Conservation (phyloP, 768 basidiomycete genomes). For the Omphalotus guepiniiformis region DNA sequence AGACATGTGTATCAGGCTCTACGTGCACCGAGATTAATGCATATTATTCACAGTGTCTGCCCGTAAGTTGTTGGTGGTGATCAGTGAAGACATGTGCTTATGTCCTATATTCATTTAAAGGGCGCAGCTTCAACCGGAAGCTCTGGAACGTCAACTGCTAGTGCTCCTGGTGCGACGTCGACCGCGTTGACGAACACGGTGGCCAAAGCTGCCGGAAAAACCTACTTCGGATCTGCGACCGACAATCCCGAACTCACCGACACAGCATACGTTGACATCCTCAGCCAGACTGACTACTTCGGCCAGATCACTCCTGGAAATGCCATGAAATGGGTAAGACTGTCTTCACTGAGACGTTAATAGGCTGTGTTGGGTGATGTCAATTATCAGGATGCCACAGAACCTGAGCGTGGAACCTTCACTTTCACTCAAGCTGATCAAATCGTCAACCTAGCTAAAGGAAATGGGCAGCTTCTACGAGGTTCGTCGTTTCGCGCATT, state of each 20-base stretch:
- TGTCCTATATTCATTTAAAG: not conserved
- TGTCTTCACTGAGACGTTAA: not conserved
- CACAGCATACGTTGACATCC: conserved; percentile 32
- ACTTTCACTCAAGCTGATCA: conserved; percentile 30
- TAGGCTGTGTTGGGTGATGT: not conserved
- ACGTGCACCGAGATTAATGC: conserved; percentile 34
- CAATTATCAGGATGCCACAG: conserved; percentile 31
- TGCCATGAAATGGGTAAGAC: conserved; percentile 52
- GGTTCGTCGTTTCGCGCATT: conserved; percentile 12
- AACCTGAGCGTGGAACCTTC: conserved; percentile 30
- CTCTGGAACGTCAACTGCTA: conserved; percentile 5
- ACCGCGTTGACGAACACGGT: conserved; percentile 24
- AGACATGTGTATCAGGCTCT: conserved; percentile 38
- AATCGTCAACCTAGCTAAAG: conserved; percentile 30
- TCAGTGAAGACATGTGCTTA: not conserved
- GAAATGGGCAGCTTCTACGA: conserved; percentile 31
- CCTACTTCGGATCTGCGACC: conserved; percentile 48
- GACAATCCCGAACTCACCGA: conserved; percentile 45
- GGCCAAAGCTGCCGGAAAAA: conserved; percentile 40
- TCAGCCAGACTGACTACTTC: conserved; percentile 37
- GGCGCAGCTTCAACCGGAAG: not conserved
- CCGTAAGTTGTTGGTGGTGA: conserved; percentile 8
- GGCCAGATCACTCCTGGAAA: conserved; percentile 47
- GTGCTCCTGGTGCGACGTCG: conserved; percentile 13
- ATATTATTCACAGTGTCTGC: conserved; percentile 44